These are phyloP conservation scores for Pyrenophora tritici-repentis DNA, from an alignment of 2,329 filamentous ascomycete species.

Conservation along the genomic window DNA sequence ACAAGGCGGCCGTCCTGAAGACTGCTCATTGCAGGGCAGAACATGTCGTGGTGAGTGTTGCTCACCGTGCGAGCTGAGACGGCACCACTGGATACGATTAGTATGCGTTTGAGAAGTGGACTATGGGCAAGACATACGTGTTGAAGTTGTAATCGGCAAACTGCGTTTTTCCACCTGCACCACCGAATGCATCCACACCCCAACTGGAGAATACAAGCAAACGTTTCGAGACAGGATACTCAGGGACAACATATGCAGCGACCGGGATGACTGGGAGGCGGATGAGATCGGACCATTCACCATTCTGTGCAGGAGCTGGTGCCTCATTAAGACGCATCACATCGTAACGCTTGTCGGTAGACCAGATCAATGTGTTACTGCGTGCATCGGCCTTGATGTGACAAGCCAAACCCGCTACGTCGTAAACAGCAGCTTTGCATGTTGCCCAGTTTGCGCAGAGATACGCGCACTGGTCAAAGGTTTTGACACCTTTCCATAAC, in stretches of 20 bases:
- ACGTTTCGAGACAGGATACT: conserved; percentile 27
- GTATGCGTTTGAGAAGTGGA: not conserved
- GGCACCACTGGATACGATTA: conserved; percentile 22
- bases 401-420: conserved; percentile 19
- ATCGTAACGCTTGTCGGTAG: conserved; percentile 34
- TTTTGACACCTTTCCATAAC: conserved; percentile 15
- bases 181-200: conserved; percentile 34
- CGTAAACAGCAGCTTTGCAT: conserved; percentile 32
- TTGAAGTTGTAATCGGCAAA: conserved; percentile 36
- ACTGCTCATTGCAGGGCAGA: conserved; percentile 34
- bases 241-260: conserved; percentile 35
- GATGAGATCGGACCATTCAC: conserved; percentile 34
- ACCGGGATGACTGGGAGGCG: conserved; percentile 36
- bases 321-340: conserved; percentile 26
- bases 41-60: conserved; percentile 37
- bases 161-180: conserved; percentile 27
- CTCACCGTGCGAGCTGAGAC: conserved; percentile 29
- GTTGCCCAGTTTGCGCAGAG: conserved; percentile 25
- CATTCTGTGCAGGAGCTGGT: conserved; percentile 20
- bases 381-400: conserved; percentile 33
- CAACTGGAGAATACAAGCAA: conserved; percentile 37
- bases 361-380: conserved; percentile 32
- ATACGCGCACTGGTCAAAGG: conserved; percentile 28
- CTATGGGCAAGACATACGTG: conserved; percentile 16
- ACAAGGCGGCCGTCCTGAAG: conserved; percentile 29